Conservation (phyloP, 2,329 filamentous ascomycete species). For the Hypoxylon sp. region DNA sequence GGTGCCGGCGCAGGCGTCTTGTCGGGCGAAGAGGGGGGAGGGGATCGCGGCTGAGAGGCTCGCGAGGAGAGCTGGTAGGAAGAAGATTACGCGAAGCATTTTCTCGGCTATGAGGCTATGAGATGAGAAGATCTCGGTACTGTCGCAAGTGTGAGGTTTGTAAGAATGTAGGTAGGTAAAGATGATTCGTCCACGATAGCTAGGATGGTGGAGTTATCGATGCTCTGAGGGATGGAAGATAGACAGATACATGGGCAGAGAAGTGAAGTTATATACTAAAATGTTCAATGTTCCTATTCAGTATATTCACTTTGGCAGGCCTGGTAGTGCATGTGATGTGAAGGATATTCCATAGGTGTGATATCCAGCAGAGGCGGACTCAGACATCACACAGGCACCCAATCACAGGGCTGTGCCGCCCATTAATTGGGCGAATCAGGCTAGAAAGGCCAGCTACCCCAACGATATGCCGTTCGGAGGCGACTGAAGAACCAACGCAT, state of each 20-base stretch:
- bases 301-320: constrained; percentile 19
- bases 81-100: constrained; percentile 16
- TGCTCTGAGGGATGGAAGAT: neutral
- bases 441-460: constrained; percentile 3
- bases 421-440: constrained; percentile 20
- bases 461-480: constrained; percentile 15
- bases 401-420: constrained; percentile 22
- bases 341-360: constrained; percentile 26
- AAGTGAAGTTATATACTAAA: constrained; percentile 30
- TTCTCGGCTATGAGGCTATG: neutral
- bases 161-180: neutral
- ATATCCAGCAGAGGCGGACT: constrained; percentile 30
- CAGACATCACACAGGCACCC: constrained; percentile 35
- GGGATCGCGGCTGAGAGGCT: constrained; percentile 12
- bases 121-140: neutral
- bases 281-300: constrained; percentile 17
- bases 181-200: neutral
- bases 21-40: constrained; percentile 2
- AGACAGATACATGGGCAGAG: neutral
- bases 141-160: neutral
- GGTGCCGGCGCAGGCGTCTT: constrained; percentile 43
- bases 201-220: neutral
- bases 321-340: constrained; percentile 35
- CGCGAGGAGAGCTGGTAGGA: constrained; percentile 18
- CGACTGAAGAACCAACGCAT: neutral